Percentiles rank a stretch among this genome's conserved stretches.
These are phyloP conservation scores for Gaeumannomyces sp. DNA, from an alignment of 2,329 filamentous ascomycete species.

Conservation along the genomic window DNA sequence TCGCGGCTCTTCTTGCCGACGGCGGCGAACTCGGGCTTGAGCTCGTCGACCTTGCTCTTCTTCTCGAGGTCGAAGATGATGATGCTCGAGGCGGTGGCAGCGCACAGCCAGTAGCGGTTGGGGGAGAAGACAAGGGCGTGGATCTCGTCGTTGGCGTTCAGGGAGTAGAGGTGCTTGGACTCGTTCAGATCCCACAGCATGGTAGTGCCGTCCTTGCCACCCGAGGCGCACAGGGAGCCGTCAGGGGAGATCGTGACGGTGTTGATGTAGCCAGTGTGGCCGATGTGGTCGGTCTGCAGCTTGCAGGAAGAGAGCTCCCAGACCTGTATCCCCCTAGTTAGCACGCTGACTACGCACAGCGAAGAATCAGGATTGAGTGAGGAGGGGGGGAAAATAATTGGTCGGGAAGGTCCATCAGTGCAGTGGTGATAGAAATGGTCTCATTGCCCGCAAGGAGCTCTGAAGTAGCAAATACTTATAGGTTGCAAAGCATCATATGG, in stretches of 20 bases:
- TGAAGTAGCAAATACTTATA: slow-evolving; percentile 99
- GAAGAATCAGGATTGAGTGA: not conserved
- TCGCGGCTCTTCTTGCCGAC: slow-evolving; percentile 98
- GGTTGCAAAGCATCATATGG: slow-evolving; percentile 87
- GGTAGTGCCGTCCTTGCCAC: slow-evolving; percentile 99
- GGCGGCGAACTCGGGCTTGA: slow-evolving; percentile 95
- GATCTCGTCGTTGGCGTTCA: slow-evolving; percentile 99
- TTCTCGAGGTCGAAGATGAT: slow-evolving; percentile 99
- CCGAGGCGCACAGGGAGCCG: slow-evolving; percentile 96
- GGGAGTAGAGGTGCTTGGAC: slow-evolving; percentile 99
- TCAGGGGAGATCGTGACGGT: slow-evolving; percentile 99
- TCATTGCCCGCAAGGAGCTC: slow-evolving; percentile 89
- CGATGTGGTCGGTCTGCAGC: slow-evolving; percentile 99
- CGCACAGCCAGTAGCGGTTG: slow-evolving; percentile 99
- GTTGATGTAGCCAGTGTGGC: slow-evolving; percentile 99
- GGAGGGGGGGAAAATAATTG: slow-evolving; percentile 12
- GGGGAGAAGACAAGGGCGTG: slow-evolving; percentile 99
- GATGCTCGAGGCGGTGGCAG: slow-evolving; percentile 93
- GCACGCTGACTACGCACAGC: not conserved
- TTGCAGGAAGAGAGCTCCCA: slow-evolving; percentile 99
- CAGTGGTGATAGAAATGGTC: slow-evolving; percentile 72
- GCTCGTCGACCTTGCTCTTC: slow-evolving; percentile 99
- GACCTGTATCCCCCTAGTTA: slow-evolving; percentile 55
- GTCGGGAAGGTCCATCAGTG: slow-evolving; percentile 54
- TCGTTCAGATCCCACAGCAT: slow-evolving; percentile 99